Evolutionary conservation across 2,329 filamentous ascomycete genomes (phyloP).

Genomic region (Trichoderma sp.): DNA sequence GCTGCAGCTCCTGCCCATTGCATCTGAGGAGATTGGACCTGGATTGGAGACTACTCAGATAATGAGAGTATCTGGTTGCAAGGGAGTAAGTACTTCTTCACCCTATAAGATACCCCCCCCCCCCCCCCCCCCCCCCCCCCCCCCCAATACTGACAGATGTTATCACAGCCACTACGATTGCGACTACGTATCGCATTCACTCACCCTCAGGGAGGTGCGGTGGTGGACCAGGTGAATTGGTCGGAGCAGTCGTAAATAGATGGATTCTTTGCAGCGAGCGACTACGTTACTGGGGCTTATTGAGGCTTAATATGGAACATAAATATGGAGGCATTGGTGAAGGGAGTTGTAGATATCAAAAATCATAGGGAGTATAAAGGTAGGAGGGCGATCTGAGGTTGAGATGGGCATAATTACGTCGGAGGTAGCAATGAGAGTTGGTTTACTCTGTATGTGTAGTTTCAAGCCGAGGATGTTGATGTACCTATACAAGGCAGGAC

Average conservation of each 20-base stretch:
- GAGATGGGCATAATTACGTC: not conserved
- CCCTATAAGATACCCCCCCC: no score
- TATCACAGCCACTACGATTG: conserved; percentile 69
- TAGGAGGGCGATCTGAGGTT: not conserved
- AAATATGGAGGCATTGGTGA: not conserved
- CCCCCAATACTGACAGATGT: conserved; percentile 6
- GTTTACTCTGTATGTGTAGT: not conserved
- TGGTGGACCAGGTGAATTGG: conserved; percentile 96
- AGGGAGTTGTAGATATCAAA: conserved; percentile 15
- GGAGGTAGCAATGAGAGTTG: conserved; percentile 1
- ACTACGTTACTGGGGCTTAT: not conserved
- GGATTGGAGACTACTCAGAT: conserved; percentile 83
- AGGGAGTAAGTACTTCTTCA: conserved; percentile 73
- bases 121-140: no score
- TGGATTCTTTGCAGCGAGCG: not conserved
- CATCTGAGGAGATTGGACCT: conserved; percentile 68
- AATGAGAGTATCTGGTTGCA: conserved; percentile 82
- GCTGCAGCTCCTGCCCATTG: conserved; percentile 86
- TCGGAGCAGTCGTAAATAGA: conserved; percentile 61
- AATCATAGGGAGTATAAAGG: conserved; percentile 3
- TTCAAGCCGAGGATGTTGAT: not conserved
- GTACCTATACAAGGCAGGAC: not conserved
- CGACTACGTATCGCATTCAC: conserved; percentile 80
- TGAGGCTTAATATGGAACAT: conserved; percentile 5
- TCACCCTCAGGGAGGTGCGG: conserved; percentile 64